Evolutionary conservation across 768 basidiomycete species (phyloP).

Genomic region (Clitopilus hobsonii): DNA sequence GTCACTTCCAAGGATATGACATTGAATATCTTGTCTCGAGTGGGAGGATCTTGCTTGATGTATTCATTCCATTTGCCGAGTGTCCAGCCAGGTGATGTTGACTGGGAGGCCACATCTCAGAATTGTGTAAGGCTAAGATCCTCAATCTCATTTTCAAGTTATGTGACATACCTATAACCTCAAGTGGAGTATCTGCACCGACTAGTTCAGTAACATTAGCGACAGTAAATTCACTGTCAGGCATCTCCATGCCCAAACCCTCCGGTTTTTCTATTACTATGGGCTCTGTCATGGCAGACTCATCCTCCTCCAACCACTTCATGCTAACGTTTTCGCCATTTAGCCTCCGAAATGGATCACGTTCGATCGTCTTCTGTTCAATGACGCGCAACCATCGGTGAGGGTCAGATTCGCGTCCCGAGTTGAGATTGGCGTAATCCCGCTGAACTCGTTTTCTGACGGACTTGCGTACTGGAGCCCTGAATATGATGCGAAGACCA

Average conservation of each 20-base stretch:
- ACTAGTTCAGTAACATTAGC: conserved; percentile 76
- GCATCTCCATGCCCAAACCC: conserved; percentile 90
- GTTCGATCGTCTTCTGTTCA: conserved; percentile 59
- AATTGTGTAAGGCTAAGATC: conserved; percentile 2
- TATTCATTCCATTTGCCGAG: conserved; percentile 90
- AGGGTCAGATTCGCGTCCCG: conserved; percentile 59
- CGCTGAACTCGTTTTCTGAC: conserved; percentile 67
- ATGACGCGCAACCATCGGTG: conserved; percentile 67
- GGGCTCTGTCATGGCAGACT: conserved; percentile 75
- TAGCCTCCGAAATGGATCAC: conserved; percentile 64
- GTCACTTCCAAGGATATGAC: conserved; percentile 95
- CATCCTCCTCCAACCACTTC: conserved; percentile 73
- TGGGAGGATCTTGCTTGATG: conserved; percentile 59
- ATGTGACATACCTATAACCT: conserved; percentile 76
- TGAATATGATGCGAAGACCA: conserved; percentile 63
- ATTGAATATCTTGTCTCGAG: conserved; percentile 85
- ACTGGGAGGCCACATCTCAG: conserved; percentile 84
- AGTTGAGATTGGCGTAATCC: conserved; percentile 76
- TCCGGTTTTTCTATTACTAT: conserved; percentile 75
- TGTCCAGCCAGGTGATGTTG: conserved; percentile 83
- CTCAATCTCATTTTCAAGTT: background rate
- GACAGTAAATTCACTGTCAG: conserved; percentile 63
- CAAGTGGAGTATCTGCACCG: conserved; percentile 74
- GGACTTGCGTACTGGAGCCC: conserved; percentile 78
- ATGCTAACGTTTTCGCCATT: conserved; percentile 59